These are phyloP conservation scores for Beauveria sp. DNA, from an alignment of 2,329 filamentous ascomycete species.

Conservation along the genomic window DNA sequence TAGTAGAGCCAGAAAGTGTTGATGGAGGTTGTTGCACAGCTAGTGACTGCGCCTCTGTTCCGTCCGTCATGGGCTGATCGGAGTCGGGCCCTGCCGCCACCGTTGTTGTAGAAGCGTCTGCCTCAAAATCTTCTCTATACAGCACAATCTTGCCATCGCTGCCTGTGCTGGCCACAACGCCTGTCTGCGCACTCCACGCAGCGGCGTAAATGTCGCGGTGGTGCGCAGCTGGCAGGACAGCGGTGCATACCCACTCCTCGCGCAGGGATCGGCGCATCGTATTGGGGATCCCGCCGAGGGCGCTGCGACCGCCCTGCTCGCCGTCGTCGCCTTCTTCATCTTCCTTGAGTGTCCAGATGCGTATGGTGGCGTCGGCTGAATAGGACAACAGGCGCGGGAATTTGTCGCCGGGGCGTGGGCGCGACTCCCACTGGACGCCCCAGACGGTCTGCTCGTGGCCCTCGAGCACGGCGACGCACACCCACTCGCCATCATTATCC, in stretches of 20 bases:
- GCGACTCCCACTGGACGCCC: constrained; percentile 67
- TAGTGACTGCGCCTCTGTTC: constrained; percentile 4
- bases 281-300: constrained; percentile 66
- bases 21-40: not conserved
- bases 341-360: constrained; percentile 66
- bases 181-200: constrained; percentile 71
- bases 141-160: constrained; percentile 78
- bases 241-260: constrained; percentile 78
- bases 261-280: constrained; percentile 73
- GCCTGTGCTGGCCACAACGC: constrained; percentile 77
- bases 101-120: constrained; percentile 15
- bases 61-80: constrained; percentile 24
- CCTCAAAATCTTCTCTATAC: constrained; percentile 54
- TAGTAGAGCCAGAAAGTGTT: constrained; percentile 27
- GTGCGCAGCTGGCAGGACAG: constrained; percentile 66
- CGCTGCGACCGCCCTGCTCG: constrained; percentile 24
- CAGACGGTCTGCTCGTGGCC: constrained; percentile 85
- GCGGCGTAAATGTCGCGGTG: constrained; percentile 77
- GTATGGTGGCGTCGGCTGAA: constrained; percentile 73
- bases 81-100: constrained; percentile 15
- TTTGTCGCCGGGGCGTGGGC: constrained; percentile 26
- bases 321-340: constrained; percentile 36
- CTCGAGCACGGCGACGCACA: constrained; percentile 72
- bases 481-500: constrained; percentile 85
- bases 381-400: constrained; percentile 68